Evolutionary conservation across 2,329 filamentous ascomycete species (phyloP), one percentile per base, ranked within the genome.

Genomic region (Beauveria sp.): DNA sequence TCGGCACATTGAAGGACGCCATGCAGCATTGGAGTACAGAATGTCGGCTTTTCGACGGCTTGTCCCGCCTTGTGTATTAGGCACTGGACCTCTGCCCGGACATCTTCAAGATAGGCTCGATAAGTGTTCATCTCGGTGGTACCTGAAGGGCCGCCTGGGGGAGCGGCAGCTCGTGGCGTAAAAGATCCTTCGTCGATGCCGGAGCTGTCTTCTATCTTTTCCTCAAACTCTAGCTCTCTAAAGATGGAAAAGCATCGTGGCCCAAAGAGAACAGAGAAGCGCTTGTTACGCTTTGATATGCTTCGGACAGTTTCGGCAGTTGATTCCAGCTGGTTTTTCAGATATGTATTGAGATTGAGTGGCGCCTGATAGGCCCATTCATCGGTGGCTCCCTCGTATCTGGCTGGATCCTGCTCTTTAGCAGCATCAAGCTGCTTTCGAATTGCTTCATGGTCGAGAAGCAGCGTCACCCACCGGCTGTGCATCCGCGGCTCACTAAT

Each of bases 271-370:
- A 84, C 78, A 28, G 72, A 71, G 59, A 84, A 85, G 16, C 79
- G 77, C 67, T 84, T 84, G 65, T 85, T 85, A 1, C 82, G 72
- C 58, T 80, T 80, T 2, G 81, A 81, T 41, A 85, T 83, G 55
- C 72, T 79, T 50, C 79, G 72, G 0, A 68, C 68, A 9, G 73
- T 72, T 41, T 72, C 71, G 1, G 70, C 70, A 2, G 70, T 69
- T 1, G 70, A 69, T 26, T 77, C 73, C 3, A 80, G 72, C 6
- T 80, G 71, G 62, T 85, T 81, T 37, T 75, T 77, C 3, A 84
- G 69, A 55, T 84, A 85, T 7, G 76, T 78, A 61, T 79, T 77
- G 3, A 85, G 69, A 12, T 80, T 81, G 7, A 67, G 57, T 3
- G 79, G 72, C 0, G 78, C 73, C n/a, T 75, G 72, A 2, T 70